These are phyloP conservation scores for Stentor coeruleus DNA, from an alignment of 73 alveolate genomes.

Conservation along the genomic window DNA sequence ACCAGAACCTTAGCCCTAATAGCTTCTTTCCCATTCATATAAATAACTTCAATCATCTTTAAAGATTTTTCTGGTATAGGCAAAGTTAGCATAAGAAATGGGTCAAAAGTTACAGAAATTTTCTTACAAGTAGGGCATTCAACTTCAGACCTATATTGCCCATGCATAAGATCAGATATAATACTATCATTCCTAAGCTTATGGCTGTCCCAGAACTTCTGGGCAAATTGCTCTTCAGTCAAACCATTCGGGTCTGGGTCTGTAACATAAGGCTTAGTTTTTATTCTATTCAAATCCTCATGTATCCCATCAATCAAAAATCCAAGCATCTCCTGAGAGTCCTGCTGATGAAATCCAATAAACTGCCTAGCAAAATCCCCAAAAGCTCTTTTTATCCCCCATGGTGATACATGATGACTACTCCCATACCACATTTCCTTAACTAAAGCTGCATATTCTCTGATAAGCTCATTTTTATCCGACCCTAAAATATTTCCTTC, in stretches of 20 bases:
- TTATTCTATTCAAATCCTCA: slow-evolving; percentile 91
- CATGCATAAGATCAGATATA: slow-evolving; percentile 91
- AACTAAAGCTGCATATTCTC: slow-evolving; percentile 58
- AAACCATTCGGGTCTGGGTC: slow-evolving; percentile 56
- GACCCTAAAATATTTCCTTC: slow-evolving; percentile 86
- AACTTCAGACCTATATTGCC: slow-evolving; percentile 87
- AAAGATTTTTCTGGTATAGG: slow-evolving; percentile 75
- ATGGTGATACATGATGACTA: slow-evolving; percentile 41
- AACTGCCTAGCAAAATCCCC: slow-evolving; percentile 50
- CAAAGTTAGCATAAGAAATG: slow-evolving; percentile 83
- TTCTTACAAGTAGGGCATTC: slow-evolving; percentile 84
- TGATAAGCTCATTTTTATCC: slow-evolving; percentile 64
- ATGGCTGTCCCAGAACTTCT: slow-evolving; percentile 83
- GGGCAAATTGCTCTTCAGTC: slow-evolving; percentile 78
- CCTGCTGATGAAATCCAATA: slow-evolving; percentile 83
- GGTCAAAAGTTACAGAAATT: slow-evolving; percentile 89
- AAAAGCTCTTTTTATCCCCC: slow-evolving; percentile 40
- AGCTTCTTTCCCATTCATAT: neutral
- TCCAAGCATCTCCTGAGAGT: slow-evolving; percentile 89
- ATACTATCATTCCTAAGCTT: slow-evolving; percentile 86
- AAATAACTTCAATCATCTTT: neutral
- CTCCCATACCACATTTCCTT: slow-evolving; percentile 51
- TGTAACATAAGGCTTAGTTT: slow-evolving; percentile 79
- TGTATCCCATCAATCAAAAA: slow-evolving; percentile 95
- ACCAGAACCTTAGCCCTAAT: neutral